Conservation (phyloP, 176 grass and related monocot genomes). For the Oryza officinalis region DNA sequence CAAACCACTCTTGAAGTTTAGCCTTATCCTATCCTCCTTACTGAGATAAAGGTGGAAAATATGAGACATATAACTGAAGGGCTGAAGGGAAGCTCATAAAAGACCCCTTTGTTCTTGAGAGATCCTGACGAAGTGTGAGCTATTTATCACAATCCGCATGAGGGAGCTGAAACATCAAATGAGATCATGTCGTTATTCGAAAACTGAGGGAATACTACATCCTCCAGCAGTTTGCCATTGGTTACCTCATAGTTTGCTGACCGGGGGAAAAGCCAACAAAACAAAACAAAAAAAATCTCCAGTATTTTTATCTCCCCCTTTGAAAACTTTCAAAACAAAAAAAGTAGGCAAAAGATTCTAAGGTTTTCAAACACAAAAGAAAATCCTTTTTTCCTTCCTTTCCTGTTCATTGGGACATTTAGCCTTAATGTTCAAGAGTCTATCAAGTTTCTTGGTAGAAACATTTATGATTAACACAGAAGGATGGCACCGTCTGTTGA, state of each 20-base stretch:
- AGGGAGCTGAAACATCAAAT: not conserved
- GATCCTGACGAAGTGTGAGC: not conserved
- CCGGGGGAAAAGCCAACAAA: not conserved
- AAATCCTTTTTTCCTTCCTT: no score
- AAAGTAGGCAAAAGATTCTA: no score
- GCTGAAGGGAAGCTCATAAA: not conserved
- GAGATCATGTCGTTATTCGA: not conserved
- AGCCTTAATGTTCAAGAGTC: no score
- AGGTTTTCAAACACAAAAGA: no score
- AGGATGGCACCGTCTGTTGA: no score
- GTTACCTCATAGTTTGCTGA: not conserved
- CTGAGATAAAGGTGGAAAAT: not conserved
- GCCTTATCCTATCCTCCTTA: not conserved
- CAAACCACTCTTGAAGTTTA: not conserved
- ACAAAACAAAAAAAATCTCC: not conserved
- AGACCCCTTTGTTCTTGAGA: not conserved
- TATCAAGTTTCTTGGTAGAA: no score
- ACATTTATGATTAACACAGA: no score
- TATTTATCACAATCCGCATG: not conserved
- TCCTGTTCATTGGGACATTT: no score
- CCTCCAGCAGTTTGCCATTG: not conserved
- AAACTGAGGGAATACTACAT: not conserved
- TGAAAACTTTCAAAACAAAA: no score
- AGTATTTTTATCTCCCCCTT: not conserved
- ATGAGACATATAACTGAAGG: not conserved